Conservation (phyloP, 495 filamentous ascomycete species). For the Penicillium paxilli region DNA sequence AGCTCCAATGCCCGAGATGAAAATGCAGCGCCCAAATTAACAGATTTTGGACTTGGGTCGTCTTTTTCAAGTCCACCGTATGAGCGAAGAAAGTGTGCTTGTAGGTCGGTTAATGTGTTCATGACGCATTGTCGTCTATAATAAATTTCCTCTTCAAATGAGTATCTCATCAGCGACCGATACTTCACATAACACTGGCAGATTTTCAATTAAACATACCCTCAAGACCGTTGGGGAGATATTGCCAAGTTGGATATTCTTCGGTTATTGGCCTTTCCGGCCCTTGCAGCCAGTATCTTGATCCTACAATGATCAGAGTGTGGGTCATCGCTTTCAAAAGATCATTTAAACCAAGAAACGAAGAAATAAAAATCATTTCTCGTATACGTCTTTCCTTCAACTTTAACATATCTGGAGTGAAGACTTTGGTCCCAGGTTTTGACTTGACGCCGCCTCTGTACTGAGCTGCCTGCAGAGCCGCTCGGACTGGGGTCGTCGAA, state of each 20-base stretch:
- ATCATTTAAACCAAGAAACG: slow-evolving; percentile 22
- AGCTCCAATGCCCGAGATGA: slow-evolving; percentile 23
- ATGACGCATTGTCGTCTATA: slow-evolving; percentile 69
- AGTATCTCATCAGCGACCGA: slow-evolving; percentile 8
- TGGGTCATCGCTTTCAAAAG: slow-evolving; percentile 35
- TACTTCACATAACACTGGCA: too few species aligned
- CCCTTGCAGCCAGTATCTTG: slow-evolving; percentile 56
- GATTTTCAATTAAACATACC: slow-evolving; percentile 39
- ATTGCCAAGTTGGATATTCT: slow-evolving; percentile 63
- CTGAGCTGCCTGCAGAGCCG: background rate
- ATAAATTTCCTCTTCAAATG: slow-evolving; percentile 63
- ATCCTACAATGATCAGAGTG: slow-evolving; percentile 67
- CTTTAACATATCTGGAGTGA: slow-evolving; percentile 20
- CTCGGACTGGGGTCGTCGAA: background rate
- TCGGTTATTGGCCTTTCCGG: slow-evolving; percentile 19
- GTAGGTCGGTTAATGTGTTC: slow-evolving; percentile 74
- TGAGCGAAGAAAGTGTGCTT: slow-evolving; percentile 66
- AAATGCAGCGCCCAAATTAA: slow-evolving; percentile 9
- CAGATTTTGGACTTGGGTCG: slow-evolving; percentile 8
- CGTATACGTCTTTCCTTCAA: slow-evolving; percentile 43
- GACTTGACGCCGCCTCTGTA: slow-evolving; percentile 6
- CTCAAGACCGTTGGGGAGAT: slow-evolving; percentile 73
- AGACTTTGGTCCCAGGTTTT: background rate
- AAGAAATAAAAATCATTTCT: slow-evolving; percentile 38
- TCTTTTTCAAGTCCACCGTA: slow-evolving; percentile 53